Conservation (phyloP, 768 basidiomycete species). For the Ramaria rubella region DNA sequence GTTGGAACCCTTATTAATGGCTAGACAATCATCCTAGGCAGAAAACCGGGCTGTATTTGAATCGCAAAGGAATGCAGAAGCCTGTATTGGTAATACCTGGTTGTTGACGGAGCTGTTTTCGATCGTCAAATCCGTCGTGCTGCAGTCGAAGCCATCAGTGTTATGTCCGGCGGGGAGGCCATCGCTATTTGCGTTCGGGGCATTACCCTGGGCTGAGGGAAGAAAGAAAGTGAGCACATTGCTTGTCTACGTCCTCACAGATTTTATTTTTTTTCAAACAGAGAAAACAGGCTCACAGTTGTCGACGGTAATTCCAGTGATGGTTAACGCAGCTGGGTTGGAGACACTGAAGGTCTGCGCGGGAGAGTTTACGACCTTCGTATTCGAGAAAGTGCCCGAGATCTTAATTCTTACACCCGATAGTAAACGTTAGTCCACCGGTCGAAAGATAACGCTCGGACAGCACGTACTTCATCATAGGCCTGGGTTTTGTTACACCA, state of each 20-base stretch:
- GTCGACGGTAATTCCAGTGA: constrained; percentile 46
- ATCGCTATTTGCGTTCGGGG: constrained; percentile 44
- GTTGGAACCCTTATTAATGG: constrained; percentile 35
- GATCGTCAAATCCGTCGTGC: constrained; percentile 15
- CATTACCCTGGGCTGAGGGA: constrained; percentile 47
- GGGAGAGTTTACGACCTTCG: constrained; percentile 37
- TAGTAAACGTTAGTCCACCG: not conserved
- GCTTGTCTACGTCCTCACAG: not conserved
- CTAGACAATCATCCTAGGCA: constrained; percentile 54
- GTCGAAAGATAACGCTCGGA: not conserved
- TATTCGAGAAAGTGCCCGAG: constrained; percentile 34
- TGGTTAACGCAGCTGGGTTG: constrained; percentile 28
- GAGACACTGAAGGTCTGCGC: constrained; percentile 26
- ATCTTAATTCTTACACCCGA: constrained; percentile 22
- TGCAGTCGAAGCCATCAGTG: constrained; percentile 23
- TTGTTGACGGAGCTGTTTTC: constrained; percentile 16
- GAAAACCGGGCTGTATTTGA: not conserved
- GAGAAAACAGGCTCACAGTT: constrained; percentile 41
- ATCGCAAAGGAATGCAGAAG: not conserved
- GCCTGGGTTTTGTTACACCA: constrained; percentile 23
- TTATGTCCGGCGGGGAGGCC: constrained; percentile 40
- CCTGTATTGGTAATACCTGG: constrained; percentile 1
- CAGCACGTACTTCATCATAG: constrained; percentile 38
- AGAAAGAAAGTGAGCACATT: too few relatives aligned
- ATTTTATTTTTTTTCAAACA: not conserved